Evolutionary conservation across 192 early-diverging fungal species (phyloP).

Genomic region (Globomyces pollinis-pini): DNA sequence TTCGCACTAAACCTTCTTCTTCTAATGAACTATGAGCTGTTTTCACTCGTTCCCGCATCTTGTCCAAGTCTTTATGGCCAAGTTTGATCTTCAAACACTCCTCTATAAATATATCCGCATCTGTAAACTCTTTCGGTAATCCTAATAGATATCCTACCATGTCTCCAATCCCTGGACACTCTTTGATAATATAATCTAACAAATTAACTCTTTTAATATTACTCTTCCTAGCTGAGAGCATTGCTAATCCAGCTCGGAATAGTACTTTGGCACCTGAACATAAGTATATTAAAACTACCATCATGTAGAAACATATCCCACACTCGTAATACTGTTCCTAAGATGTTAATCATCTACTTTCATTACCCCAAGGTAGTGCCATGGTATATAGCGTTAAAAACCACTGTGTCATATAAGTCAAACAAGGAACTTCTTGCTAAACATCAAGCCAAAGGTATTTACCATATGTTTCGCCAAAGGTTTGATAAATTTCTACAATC

Average conservation of each 20-base stretch:
- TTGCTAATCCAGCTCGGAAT: slow-evolving; percentile 73
- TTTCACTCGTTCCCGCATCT: slow-evolving; percentile 3
- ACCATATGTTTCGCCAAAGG: slow-evolving; percentile 4
- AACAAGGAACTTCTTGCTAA: slow-evolving; percentile 69
- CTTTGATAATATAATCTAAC: slow-evolving; percentile 55
- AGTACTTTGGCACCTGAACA: slow-evolving; percentile 66
- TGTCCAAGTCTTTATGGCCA: slow-evolving; percentile 14
- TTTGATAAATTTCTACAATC: neutral
- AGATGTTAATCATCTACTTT: too few relatives aligned
- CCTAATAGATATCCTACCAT: slow-evolving; percentile 68
- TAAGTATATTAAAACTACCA: slow-evolving; percentile 34
- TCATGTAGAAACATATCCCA: slow-evolving; percentile 91
- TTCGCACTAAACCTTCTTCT: too few relatives aligned
- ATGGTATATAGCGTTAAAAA: slow-evolving; percentile 87
- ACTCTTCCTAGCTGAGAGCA: slow-evolving; percentile 49
- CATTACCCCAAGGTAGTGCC: slow-evolving; percentile 79
- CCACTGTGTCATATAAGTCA: slow-evolving; percentile 93
- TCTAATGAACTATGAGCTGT: slow-evolving; percentile 3
- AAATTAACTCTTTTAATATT: neutral
- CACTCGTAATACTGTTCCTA: slow-evolving; percentile 75
- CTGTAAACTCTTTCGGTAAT: slow-evolving; percentile 60
- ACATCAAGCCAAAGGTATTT: neutral
- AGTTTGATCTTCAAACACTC: slow-evolving; percentile 65
- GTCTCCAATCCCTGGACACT: slow-evolving; percentile 71
- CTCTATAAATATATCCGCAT: slow-evolving; percentile 57